phyloP scores from a whole-genome alignment of 225 moss, liverwort and hornwort genomes.

The Bryum argenteum region DNA sequence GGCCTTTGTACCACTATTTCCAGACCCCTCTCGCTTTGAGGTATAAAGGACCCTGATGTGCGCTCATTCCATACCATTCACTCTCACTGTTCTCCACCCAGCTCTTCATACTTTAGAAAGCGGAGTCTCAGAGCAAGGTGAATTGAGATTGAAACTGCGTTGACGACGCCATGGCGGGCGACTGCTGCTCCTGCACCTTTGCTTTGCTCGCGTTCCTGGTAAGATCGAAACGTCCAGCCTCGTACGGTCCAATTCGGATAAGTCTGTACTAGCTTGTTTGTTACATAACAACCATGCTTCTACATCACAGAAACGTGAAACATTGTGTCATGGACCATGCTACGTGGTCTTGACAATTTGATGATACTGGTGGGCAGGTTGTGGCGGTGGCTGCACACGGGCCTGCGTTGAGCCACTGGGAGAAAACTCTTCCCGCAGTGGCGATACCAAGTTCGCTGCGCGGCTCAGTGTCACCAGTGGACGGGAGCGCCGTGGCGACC shows the following conservation, averaged over 20 bases:
- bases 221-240: constrained; percentile 8
- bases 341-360: constrained; percentile 1
- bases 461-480: constrained; percentile 27
- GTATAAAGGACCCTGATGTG: constrained; percentile 24
- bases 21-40: constrained; percentile 13
- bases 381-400: constrained; percentile 17
- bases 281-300: neutral
- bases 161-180: constrained; percentile 30
- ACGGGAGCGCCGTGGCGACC: constrained; percentile 29
- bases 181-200: constrained; percentile 24
- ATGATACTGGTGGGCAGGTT: constrained; percentile 21
- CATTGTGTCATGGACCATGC: neutral
- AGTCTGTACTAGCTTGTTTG: neutral
- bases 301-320: constrained; percentile 7
- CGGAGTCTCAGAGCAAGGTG: constrained; percentile 4
- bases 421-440: constrained; percentile 34
- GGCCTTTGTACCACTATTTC: constrained; percentile 20
- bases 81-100: neutral
- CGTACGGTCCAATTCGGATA: neutral
- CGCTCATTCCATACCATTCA: constrained; percentile 7
- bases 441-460: constrained; percentile 32
- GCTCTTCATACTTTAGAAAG: neutral
- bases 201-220: constrained; percentile 33
- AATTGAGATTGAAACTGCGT: neutral
- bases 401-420: constrained; percentile 35